Evolutionary conservation across 176 grass and related monocot genomes (phyloP), one percentile per base, ranked within the genome.

Genomic region (Poa pratensis): DNA sequence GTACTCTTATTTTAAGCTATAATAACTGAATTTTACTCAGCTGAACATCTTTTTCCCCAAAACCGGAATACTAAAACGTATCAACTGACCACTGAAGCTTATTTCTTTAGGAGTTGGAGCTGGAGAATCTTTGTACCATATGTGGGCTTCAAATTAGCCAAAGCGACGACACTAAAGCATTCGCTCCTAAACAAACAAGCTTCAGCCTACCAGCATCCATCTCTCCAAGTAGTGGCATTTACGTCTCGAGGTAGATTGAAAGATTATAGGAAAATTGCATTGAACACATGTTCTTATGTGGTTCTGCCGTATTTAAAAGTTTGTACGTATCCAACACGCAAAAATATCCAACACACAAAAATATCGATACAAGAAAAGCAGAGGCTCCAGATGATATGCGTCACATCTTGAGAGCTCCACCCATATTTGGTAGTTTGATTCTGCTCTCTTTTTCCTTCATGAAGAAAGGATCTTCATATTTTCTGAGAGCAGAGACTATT

Each of bases 121-220:
- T 95, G 78, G 88, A 95, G 74, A 60, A 68, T 39, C 86, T 95
- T 3, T 98, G 96, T 40, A 66, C 42, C 73, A 66, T 79, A 76
- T 98, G 96, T 83, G 86, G 91, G 79, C 93, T 98, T 88, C 74
- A 95, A 84, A 88, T 87, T 58, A 92, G 51, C 81, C 69, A 24
- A 70, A 92, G 80, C 6, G 84, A 87, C 73, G 81, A 88, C 67
- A 61, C 30, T 6, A 90, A 82, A 86, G 35, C 78, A 34, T 89
- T 98, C 69, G 88, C 86, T 78, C 88, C 83, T 73, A 98, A 95
- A 88, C 96, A 98, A 81, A 82, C 86, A 78, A 92, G 66, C 65
- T 94, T 95, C 80, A 72, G 40, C 69, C 58, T 94, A 82, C 87
- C 89, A 15, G 76, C 78, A 80, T 69, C 42, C 64, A 85, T 85